Evolutionary conservation across 73 alveolate genomes (phyloP).

Genomic region (Uronychia binucleata): DNA sequence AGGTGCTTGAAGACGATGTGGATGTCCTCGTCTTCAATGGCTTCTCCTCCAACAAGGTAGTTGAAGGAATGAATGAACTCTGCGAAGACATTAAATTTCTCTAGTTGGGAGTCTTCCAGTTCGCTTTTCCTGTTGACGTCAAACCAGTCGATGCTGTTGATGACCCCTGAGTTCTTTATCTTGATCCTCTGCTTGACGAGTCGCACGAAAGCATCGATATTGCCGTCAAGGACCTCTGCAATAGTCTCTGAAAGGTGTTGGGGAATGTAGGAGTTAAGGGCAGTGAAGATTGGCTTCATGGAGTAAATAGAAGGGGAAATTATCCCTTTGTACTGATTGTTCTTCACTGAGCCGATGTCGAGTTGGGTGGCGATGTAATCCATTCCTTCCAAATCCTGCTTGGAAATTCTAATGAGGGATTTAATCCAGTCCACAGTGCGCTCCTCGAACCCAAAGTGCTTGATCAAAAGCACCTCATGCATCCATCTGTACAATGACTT

Average conservation of each 20-base stretch:
- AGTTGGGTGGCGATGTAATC: background rate
- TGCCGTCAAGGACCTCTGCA: background rate
- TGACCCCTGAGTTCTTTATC: background rate
- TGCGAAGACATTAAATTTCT: background rate
- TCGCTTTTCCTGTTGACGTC: background rate
- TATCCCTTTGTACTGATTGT: background rate
- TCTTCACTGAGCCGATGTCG: background rate
- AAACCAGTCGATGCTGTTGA: background rate
- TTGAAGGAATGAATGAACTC: background rate
- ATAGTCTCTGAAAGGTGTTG: background rate
- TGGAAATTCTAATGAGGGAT: background rate
- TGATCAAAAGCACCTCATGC: background rate
- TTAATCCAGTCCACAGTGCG: background rate
- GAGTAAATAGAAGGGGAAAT: background rate
- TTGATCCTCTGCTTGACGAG: background rate
- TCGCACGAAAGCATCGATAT: background rate
- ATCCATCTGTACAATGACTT: background rate
- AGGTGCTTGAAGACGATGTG: background rate
- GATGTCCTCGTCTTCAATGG: background rate
- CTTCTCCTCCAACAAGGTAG: background rate
- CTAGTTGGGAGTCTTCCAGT: background rate
- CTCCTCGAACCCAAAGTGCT: background rate
- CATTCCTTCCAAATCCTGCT: background rate
- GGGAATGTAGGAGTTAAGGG: background rate
- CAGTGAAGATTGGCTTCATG: background rate